Conservation (phyloP, 371 early-diverging fungal species). For the Haplosporangium sp. region DNA sequence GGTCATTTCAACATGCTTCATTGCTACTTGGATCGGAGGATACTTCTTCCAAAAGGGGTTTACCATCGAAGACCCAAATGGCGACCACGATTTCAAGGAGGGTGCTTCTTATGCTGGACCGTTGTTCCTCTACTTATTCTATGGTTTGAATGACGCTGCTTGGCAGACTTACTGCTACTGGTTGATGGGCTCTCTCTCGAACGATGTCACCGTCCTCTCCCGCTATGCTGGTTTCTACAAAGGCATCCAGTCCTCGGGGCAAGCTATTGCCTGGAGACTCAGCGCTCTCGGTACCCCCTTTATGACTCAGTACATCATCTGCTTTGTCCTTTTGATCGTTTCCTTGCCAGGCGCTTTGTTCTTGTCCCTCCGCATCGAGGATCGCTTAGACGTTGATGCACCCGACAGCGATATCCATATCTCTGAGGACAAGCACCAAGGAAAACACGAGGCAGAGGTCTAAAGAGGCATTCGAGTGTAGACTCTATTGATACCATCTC, state of each 20-base stretch:
- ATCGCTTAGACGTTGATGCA: too few species aligned
- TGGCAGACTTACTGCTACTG: constrained; percentile 77
- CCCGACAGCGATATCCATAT: too few species aligned
- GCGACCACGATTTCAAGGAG: constrained; percentile 43
- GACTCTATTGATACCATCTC: too few species aligned
- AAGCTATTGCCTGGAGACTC: constrained; percentile 63
- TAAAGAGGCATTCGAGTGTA: too few species aligned
- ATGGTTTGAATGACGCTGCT: constrained; percentile 77
- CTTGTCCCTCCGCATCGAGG: constrained; percentile 47
- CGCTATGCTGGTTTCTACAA: constrained; percentile 88
- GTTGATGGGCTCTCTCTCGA: constrained; percentile 79
- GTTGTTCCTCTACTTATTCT: constrained; percentile 72
- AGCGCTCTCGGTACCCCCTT: constrained; percentile 45
- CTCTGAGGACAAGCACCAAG: too few species aligned
- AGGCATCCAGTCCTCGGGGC: constrained; percentile 80
- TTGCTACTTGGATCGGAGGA: constrained; percentile 75
- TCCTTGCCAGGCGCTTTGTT: constrained; percentile 53
- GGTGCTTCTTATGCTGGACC: constrained; percentile 62
- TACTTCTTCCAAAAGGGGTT: constrained; percentile 69
- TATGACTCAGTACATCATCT: constrained; percentile 55
- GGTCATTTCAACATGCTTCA: constrained; percentile 61
- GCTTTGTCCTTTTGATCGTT: constrained; percentile 53
- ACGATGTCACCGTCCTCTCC: constrained; percentile 76
- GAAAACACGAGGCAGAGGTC: too few species aligned
- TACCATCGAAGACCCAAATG: constrained; percentile 25